Evolutionary conservation across 129 eudicot genomes (phyloP), one percentile per base, ranked within the genome.

Genomic region (Calendula officinalis): DNA sequence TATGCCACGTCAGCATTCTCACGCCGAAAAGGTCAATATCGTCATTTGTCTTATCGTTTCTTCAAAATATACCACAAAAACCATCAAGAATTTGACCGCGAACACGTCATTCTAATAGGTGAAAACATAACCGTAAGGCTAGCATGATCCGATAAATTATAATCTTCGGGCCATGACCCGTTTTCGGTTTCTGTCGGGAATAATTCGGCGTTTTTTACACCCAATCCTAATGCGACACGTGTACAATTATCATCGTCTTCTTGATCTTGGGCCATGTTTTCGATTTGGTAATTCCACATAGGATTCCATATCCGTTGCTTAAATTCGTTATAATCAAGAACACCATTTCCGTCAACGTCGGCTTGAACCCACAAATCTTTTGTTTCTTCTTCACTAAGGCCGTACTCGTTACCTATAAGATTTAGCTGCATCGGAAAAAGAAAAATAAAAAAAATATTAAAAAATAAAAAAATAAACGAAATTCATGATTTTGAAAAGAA

Each of bases 161-260:
- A 94, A 70, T 89, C 95, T 66, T 94, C 95, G 0, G 99, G 99
- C 99, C 99, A 94, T 66, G 61, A 71, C 54, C 99, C 99, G 56
- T 84, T 89, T 83, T 89, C 99, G 3, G 82, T 95, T 86, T 94
- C 95, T 5, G 92, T 73, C 9, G 99, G 99, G 73, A 80, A 94
- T 4, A 94, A 80, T 34, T 78, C 95, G 38, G 97, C 99, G 53
- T 82, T 84, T 66, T 78, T 89, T 44, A 94, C 99, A 49, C 82
- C 85, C 55, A 88, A 83, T 41, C 97, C 99, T 15, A 89, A 39
- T 0, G 83, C 78, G 60, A 75, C 73, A 54, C 76, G 87, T 6
- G 79, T 75, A 32, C 71, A 77, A 11, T 70, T 56, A 4, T 7
- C 58, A 45, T 44, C 54, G 54, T 71, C 77, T 14, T 76, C 94